phyloP scores from a whole-genome alignment of 805 yeast species.

The Wickerhamiella sergipiensis region DNA sequence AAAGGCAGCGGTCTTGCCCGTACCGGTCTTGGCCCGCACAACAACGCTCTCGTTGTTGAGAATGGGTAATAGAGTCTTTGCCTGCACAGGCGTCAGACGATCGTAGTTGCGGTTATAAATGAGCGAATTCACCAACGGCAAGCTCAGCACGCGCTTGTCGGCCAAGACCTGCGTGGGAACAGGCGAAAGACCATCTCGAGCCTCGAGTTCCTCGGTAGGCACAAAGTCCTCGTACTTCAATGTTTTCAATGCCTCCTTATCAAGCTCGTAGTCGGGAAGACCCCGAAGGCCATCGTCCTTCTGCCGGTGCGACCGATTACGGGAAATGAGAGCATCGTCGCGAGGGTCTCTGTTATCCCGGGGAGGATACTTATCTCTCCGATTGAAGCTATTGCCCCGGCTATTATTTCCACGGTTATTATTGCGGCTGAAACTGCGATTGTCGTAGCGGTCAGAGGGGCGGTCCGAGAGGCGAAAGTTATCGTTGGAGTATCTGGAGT shows the following conservation, averaged over 20 bases:
- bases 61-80: conserved; percentile 41
- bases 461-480: neutral
- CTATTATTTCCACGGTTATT: neutral
- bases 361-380: neutral
- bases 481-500: neutral
- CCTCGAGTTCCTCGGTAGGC: conserved; percentile 5
- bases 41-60: conserved; percentile 62
- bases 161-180: conserved; percentile 19
- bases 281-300: conserved; percentile 23
- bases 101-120: conserved; percentile 21
- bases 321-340: conserved; percentile 6
- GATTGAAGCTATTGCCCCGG: neutral
- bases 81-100: conserved; percentile 26
- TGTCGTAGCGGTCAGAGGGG: neutral
- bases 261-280: conserved; percentile 19
- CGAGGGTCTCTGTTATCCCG: neutral
- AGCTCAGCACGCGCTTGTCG: conserved; percentile 16
- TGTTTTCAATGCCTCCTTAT: conserved; percentile 11
- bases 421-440: neutral
- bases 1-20: conserved; percentile 87
- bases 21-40: conserved; percentile 87
- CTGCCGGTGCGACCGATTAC: conserved; percentile 8
- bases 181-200: conserved; percentile 15
- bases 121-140: conserved; percentile 24
- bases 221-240: conserved; percentile 20